Conservation (phyloP, 192 early-diverging fungal genomes). For the Backusella westeae region DNA sequence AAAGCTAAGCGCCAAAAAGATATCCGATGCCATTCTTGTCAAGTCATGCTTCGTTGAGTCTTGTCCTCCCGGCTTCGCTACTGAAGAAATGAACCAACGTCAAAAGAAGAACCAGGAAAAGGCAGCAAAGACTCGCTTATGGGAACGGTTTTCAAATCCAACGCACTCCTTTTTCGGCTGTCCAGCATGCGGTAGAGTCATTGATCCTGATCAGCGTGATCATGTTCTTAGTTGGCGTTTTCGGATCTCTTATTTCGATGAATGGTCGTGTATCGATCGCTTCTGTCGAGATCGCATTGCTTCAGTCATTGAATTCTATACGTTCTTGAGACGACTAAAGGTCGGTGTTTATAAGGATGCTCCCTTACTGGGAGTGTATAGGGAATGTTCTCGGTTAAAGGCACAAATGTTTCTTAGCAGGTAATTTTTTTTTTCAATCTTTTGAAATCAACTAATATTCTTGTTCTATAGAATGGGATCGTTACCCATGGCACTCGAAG, state of each 20-base stretch:
- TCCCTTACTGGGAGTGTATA: conserved; percentile 68
- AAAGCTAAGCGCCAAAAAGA: conserved; percentile 76
- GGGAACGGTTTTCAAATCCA: conserved; percentile 43
- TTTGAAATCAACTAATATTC: not conserved
- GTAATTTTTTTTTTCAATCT: not conserved
- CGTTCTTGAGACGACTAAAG: conserved; percentile 79
- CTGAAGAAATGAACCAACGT: conserved; percentile 22
- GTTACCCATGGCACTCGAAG: not conserved
- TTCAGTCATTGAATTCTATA: conserved; percentile 89
- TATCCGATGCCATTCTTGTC: conserved; percentile 79
- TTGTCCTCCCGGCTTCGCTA: conserved; percentile 42
- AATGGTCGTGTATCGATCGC: conserved; percentile 69
- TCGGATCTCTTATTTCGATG: conserved; percentile 58
- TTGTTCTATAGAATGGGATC: conserved; percentile 5
- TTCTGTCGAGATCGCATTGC: conserved; percentile 86
- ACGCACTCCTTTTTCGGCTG: conserved; percentile 33
- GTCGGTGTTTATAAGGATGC: conserved; percentile 76
- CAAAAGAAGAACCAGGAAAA: conserved; percentile 40
- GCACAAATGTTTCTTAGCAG: conserved; percentile 73
- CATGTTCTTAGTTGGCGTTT: conserved; percentile 50
- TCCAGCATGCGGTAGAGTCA: conserved; percentile 47
- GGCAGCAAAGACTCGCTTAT: conserved; percentile 43
- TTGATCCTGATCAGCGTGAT: conserved; percentile 24
- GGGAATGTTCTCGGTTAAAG: conserved; percentile 75
- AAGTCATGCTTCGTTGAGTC: conserved; percentile 88